Base-by-base conservation (phyloP, 1,139 yeast genomes). In the Geotrichum citri-aurantii region DNA sequence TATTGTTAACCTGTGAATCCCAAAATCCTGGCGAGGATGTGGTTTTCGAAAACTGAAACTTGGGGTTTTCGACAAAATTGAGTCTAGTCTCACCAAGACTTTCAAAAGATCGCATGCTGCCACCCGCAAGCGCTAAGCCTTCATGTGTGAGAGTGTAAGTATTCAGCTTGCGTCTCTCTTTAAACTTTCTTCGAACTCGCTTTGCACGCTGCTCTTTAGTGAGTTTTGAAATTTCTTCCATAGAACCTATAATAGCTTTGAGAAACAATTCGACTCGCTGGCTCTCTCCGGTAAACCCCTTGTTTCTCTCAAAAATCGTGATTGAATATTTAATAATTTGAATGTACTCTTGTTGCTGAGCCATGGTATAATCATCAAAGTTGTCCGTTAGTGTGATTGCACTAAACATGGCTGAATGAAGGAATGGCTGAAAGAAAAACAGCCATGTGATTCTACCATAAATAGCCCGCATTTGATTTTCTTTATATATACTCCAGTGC, bases 401-500 rank as follows among this genome's bases (percentile, higher is more conserved):
- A 6, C 63, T 61, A 42, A 59, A 65, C 52, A 65, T 54, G 31
- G 63, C 55, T 10, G 71, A 68, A 54, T 68, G 70, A 26, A 65
- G 50, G 51, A 66, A 64, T 37, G 65, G 61, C 3, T 64, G 58
- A 46, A 62, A 56, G 2, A 63, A 60, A 49, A 64, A 19, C 52
- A 33, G 53, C 60, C 61, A 59, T 48, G 44, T 55, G 27, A 65
- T 59, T 64, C 64, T 65, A 63, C 67, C 63, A 37, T 37, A 37
- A 37, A 37, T 37, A 14, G 19, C 17, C 19, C 42, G 17, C 2
- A 37, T 17, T 12, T 37, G 6, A n/a, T 37, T 37, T 37, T 37
- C 42, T 12, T 37, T 37, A 37, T 12, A 37, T 37, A n/a, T 37
- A n/a, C 42, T 37, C 42, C 42, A 37, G 19, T 37, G 14, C 2